Base-by-base conservation (phyloP, 306 rosid genomes). In the Luffa acutangula region DNA sequence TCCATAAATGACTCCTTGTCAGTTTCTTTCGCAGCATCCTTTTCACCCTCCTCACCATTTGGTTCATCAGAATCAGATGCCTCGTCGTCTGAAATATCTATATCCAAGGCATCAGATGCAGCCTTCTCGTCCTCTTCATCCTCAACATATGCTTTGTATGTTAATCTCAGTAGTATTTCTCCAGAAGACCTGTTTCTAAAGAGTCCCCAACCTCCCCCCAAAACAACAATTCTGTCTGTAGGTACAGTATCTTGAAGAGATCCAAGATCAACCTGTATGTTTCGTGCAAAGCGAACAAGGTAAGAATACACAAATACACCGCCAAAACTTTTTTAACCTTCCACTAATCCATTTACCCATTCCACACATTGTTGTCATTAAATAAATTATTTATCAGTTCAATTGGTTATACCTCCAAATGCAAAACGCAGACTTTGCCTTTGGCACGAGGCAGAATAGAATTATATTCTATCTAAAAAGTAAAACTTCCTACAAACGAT, bases 221-320 rank as follows among this genome's bases (percentile, higher is more conserved):
- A 85, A 52, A 58, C 90, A 54, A 93, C 98, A 83, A 96, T 89
- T 84, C 88, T 88, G 82, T 96, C 99, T n/a, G 99, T 96, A 36
- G 99, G 99, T 62, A 96, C 99, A 21, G 99, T 96, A 82, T 96
- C 99, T 86, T 96, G 76, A 46, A 96, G 99, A 81, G 96, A 91
- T 67, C 90, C 93, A 25, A 71, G 41, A 46, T 45, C 66, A 20
- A 78, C 72, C 70, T 60, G 43, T 21, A 78, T 60, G 76, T 69
- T 42, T 69, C 42, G 52, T n/a, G 49, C 4, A 14, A 42, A 69
- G 49, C 4, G 17, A 42, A 69, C 52, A n/a, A 67, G 14, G 72
- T 65, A 6, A 67, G 75, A 17, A 67, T 70, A 70, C 56, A 46
- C 53, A 21, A 71, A 71, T 10, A 64, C 20, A 34, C 15, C 34